Conservation (phyloP, 305 asterid species). For the Striga hermonthica region DNA sequence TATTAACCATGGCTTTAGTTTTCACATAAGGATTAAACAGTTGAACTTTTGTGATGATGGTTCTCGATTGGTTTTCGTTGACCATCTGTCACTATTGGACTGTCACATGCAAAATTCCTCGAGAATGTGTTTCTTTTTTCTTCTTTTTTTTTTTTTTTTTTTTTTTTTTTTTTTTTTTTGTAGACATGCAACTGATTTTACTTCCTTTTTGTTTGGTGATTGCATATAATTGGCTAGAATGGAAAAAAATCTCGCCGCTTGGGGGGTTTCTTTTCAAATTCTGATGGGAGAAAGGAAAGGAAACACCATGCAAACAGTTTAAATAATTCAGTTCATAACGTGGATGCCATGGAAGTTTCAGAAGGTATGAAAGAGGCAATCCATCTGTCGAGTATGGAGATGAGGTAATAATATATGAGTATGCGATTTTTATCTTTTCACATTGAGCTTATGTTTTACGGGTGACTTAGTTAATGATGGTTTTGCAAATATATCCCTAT, state of each 20-base stretch:
- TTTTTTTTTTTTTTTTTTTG: not conserved
- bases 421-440: not conserved
- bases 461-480: no score
- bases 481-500: not conserved
- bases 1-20: no score
- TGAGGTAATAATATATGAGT: conserved; percentile 71
- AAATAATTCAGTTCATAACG: conserved; percentile 48
- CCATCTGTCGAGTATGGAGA: conserved; percentile 92
- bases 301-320: conserved; percentile 41
- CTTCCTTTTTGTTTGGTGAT: conserved; percentile 28
- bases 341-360: conserved; percentile 94
- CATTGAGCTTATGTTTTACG: no score
- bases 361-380: conserved; percentile 99
- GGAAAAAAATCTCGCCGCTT: conserved; percentile 59
- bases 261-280: conserved; percentile 70
- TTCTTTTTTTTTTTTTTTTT: not conserved
- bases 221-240: conserved; percentile 55
- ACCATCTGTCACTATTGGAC: not conserved
- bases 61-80: not conserved
- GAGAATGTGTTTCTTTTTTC: not conserved
- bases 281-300: conserved; percentile 62
- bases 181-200: conserved; percentile 4
- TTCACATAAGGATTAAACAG: no score
- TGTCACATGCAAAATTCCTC: not conserved
- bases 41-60: not conserved